Evolutionary conservation across 176 grass and related monocot species (phyloP).

Genomic region (Themeda triandra): DNA sequence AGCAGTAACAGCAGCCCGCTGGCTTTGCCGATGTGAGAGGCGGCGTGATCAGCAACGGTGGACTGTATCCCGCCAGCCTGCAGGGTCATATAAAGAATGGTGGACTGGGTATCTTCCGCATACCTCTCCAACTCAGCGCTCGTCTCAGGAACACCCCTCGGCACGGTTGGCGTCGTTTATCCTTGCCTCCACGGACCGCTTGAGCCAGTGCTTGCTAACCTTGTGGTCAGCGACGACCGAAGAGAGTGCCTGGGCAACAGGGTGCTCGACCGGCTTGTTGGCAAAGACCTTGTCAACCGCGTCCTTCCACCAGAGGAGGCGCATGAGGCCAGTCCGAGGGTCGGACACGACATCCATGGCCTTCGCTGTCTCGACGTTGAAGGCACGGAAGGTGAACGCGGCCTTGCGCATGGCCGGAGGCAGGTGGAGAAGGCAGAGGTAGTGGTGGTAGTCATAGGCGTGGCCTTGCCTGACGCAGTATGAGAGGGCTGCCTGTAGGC

Average conservation of each 20-base stretch:
- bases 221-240: conserved; percentile 47
- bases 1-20: conserved; percentile 77
- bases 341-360: conserved; percentile 76
- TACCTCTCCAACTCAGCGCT: conserved; percentile 72
- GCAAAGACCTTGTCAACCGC: conserved; percentile 61
- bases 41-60: conserved; percentile 66
- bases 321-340: conserved; percentile 75
- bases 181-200: conserved; percentile 69
- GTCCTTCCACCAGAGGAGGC: conserved; percentile 89
- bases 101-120: conserved; percentile 82
- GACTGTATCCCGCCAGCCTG: conserved; percentile 78
- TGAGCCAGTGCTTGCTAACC: conserved; percentile 90
- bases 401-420: conserved; percentile 62
- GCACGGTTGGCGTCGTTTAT: conserved; percentile 77
- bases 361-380: conserved; percentile 82
- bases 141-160: conserved; percentile 47
- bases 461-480: conserved; percentile 80
- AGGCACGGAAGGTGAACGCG: conserved; percentile 74
- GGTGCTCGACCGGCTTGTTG: conserved; percentile 70
- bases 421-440: conserved; percentile 90
- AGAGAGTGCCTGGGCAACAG: conserved; percentile 63
- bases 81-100: conserved; percentile 74
- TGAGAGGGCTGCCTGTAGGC: conserved; percentile 58
- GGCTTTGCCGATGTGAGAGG: conserved; percentile 79
- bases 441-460: conserved; percentile 88